Evolutionary conservation across 2,329 filamentous ascomycete genomes (phyloP).

Genomic region (Pseudogymnoascus sp.): DNA sequence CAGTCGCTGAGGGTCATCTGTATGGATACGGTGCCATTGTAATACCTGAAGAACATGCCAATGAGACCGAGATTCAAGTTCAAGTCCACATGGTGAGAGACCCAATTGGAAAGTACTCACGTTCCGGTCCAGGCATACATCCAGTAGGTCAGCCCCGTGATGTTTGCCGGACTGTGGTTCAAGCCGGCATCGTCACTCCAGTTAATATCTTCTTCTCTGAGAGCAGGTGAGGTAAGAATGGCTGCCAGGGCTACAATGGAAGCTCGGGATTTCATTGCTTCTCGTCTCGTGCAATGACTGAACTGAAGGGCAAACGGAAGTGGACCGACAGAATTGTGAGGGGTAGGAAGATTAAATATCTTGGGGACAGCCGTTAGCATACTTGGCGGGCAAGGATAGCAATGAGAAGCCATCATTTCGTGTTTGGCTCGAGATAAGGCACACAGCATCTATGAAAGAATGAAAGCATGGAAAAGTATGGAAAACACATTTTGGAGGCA

Average conservation of each 20-base stretch:
- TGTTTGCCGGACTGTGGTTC: background rate
- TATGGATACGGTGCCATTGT: background rate
- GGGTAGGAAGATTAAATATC: background rate
- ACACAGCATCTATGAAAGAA: background rate
- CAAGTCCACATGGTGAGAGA: background rate
- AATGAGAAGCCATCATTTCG: background rate
- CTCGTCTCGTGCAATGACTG: background rate
- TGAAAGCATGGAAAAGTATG: background rate
- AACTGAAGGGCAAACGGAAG: background rate
- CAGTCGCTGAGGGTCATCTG: background rate
- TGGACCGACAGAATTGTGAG: background rate
- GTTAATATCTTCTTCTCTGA: background rate
- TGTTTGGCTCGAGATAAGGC: background rate
- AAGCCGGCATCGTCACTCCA: background rate
- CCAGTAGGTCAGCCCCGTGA: background rate
- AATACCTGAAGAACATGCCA: background rate
- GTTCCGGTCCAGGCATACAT: background rate
- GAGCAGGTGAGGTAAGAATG: background rate
- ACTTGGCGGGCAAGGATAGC: background rate
- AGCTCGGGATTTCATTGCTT: background rate
- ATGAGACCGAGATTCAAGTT: background rate
- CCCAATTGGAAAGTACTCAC: background rate
- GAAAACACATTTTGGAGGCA: background rate
- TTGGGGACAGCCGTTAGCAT: background rate
- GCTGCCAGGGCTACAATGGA: background rate